Conservation (phyloP, 2,329 filamentous ascomycete genomes). For the Colletotrichum paranaense region DNA sequence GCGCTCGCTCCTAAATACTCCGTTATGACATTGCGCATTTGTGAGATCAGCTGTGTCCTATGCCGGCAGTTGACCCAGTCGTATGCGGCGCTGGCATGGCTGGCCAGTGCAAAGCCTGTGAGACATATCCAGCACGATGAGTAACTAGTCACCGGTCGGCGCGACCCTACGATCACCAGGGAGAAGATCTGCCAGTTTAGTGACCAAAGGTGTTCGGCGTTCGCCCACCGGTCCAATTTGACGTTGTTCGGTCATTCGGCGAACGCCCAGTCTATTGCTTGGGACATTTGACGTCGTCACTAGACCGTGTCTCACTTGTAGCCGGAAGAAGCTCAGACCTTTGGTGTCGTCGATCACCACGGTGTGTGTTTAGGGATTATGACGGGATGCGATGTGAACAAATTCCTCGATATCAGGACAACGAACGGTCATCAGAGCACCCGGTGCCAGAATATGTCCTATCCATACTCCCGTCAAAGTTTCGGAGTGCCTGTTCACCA, state of each 20-base stretch:
- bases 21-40: not conserved
- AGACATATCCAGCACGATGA: not conserved
- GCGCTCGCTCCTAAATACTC: not conserved
- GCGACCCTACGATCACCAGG: not conserved
- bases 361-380: not conserved
- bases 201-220: not conserved
- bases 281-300: not conserved
- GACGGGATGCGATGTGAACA: not conserved
- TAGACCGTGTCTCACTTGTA: not conserved
- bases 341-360: not conserved
- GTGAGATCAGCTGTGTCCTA: slow-evolving; percentile 5
- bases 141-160: not conserved
- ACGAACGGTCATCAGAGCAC: not conserved
- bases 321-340: not conserved
- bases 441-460: too few relatives aligned
- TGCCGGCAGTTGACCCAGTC: slow-evolving; percentile 2
- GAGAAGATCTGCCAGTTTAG: slow-evolving; percentile 13
- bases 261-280: not conserved
- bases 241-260: not conserved
- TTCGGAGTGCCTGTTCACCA: too few relatives aligned
- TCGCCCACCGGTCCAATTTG: not conserved
- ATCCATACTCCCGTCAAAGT: too few relatives aligned
- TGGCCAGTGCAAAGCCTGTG: not conserved
- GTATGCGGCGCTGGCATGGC: not conserved
- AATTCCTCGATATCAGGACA: not conserved